Conservation (phyloP, 768 basidiomycete genomes). For the Phylloporus sp. region DNA sequence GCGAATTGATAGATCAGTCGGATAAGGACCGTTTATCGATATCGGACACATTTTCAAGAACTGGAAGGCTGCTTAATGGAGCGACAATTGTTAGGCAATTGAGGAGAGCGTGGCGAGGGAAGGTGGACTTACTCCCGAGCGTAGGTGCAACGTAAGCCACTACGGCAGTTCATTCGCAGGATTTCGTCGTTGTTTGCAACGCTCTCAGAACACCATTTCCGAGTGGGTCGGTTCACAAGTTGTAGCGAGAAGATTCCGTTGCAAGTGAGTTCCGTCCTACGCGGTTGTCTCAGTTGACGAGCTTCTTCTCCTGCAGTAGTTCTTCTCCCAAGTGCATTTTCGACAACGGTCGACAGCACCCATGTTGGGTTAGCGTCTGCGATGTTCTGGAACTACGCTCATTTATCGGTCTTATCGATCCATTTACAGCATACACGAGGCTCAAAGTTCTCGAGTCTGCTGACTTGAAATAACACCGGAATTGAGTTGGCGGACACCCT, state of each 20-base stretch:
- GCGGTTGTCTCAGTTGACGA: no score
- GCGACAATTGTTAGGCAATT: no score
- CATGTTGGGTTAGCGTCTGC: background rate
- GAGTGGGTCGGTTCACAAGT: background rate
- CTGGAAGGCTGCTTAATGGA: no score
- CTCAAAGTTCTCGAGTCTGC: background rate
- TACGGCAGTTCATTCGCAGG: no score
- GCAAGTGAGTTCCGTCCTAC: background rate
- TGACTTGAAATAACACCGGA: background rate
- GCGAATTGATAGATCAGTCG: no score
- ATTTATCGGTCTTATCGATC: background rate
- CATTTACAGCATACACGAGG: background rate
- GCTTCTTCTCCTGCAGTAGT: no score
- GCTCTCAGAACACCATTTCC: background rate
- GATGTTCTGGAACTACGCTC: background rate
- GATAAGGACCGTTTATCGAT: no score
- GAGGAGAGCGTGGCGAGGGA: no score
- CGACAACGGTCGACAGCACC: no score
- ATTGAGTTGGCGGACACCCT: background rate
- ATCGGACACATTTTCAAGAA: background rate
- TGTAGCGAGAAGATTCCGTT: background rate
- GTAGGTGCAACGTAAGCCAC: no score
- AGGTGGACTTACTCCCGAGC: no score
- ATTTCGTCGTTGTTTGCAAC: no score
- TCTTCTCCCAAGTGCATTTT: background rate